Conservation (phyloP, 768 basidiomycete genomes). For the Tylopilus sp. region DNA sequence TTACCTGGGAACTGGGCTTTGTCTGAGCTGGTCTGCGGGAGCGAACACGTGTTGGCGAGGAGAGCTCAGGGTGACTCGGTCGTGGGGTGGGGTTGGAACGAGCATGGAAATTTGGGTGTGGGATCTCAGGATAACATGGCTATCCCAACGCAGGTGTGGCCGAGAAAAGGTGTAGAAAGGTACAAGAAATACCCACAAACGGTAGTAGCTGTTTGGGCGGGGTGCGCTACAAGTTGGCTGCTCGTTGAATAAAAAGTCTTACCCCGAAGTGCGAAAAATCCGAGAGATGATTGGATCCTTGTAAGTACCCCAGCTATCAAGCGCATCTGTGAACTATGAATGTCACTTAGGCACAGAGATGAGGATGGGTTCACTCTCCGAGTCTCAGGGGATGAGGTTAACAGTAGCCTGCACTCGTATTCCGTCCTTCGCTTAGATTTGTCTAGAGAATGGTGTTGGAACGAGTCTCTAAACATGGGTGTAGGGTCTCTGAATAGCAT, state of each 20-base stretch:
- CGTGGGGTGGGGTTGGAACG: slow-evolving; percentile 97
- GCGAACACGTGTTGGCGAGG: slow-evolving; percentile 73
- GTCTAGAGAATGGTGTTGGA: slow-evolving; percentile 99
- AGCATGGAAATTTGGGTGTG: slow-evolving; percentile 89
- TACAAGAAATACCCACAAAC: slow-evolving; percentile 9
- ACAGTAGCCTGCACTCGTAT: slow-evolving; percentile 16
- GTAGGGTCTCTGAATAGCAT: slow-evolving; percentile 57
- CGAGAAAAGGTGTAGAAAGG: slow-evolving; percentile 20
- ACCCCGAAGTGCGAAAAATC: too few species aligned
- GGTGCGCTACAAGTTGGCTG: slow-evolving; percentile 34
- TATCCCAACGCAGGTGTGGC: slow-evolving; percentile 54
- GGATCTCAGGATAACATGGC: slow-evolving; percentile 54
- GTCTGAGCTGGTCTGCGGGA: slow-evolving; percentile 63
- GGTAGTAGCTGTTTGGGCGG: slow-evolving; percentile 26
- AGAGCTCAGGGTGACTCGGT: slow-evolving; percentile 37
- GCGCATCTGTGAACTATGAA: too few species aligned
- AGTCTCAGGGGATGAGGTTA: slow-evolving; percentile 58
- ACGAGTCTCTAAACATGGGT: slow-evolving; percentile 94
- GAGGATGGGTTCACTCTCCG: slow-evolving; percentile 44
- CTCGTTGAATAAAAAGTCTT: slow-evolving; percentile 20
- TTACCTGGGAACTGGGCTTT: slow-evolving; percentile 25
- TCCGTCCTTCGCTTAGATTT: slow-evolving; percentile 35
- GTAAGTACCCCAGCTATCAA: too few species aligned
- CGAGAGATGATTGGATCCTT: too few species aligned
- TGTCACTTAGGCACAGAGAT: too few species aligned